Evolutionary conservation across 2,329 filamentous ascomycete species (phyloP).

Genomic region (Aureobasidium vineae): DNA sequence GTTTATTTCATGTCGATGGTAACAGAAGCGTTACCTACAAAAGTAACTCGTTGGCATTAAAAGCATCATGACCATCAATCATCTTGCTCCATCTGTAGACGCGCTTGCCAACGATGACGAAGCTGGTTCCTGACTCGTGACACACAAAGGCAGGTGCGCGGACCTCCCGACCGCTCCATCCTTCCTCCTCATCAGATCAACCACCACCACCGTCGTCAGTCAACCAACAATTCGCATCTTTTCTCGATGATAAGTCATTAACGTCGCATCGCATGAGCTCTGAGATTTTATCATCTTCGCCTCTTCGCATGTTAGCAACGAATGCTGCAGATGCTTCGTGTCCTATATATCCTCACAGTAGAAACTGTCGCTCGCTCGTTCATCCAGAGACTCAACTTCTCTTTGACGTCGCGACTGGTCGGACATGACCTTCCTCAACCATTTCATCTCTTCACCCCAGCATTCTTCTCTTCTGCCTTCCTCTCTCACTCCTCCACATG

Average conservation of each 20-base stretch:
- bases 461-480: background rate
- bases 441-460: background rate
- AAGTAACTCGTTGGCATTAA: too few species aligned
- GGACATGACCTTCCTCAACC: background rate
- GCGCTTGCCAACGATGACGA: background rate
- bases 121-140: background rate
- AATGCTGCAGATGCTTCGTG: background rate
- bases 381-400: constrained; percentile 11
- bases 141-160: background rate
- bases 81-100: too few species aligned
- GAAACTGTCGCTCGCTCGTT: background rate
- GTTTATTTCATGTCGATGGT: background rate
- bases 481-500: background rate
- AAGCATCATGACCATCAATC: background rate
- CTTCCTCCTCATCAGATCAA: background rate
- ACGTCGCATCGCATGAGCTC: background rate
- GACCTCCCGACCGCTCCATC: background rate
- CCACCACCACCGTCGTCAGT: background rate
- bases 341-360: background rate
- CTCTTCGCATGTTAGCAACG: background rate
- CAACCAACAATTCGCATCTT: background rate
- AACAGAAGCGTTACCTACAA: background rate
- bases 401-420: background rate
- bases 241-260: background rate
- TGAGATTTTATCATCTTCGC: background rate